Conservation (phyloP, 352 stramenopile species). For the Globisporangium takayamanum region DNA sequence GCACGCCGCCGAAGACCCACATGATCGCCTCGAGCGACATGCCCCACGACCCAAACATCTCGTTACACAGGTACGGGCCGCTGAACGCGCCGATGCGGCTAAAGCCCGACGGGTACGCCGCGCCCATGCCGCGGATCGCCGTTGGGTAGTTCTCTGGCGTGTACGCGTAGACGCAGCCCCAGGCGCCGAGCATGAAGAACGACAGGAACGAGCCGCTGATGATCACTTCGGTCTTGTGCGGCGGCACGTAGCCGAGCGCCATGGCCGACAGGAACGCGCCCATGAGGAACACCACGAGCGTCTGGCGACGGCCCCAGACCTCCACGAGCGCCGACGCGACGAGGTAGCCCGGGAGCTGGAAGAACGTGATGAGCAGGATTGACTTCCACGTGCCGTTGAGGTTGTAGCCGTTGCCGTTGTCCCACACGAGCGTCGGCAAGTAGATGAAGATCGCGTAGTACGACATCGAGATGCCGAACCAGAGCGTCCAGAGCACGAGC, state of each 20-base stretch:
- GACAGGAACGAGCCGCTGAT: constrained; percentile 41
- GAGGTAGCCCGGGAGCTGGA: constrained; percentile 61
- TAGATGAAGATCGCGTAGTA: constrained; percentile 73
- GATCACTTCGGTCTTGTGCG: constrained; percentile 36
- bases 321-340: constrained; percentile 46
- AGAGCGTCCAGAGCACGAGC: constrained; percentile 57
- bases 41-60: constrained; percentile 54
- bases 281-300: constrained; percentile 47
- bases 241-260: constrained; percentile 50
- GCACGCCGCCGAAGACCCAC: constrained; percentile 58
- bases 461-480: constrained; percentile 61
- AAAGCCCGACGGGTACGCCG: constrained; percentile 58
- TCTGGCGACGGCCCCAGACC: constrained; percentile 40
- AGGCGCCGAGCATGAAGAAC: constrained; percentile 67
- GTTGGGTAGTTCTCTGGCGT: constrained; percentile 75
- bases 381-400: constrained; percentile 46
- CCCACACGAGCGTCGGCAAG: constrained; percentile 37
- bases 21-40: constrained; percentile 58
- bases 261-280: constrained; percentile 41
- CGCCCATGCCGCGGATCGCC: constrained; percentile 56
- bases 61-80: constrained; percentile 50
- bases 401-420: constrained; percentile 43
- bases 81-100: constrained; percentile 61
- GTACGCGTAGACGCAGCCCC: constrained; percentile 68
- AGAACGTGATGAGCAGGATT: constrained; percentile 56